phyloP scores from a whole-genome alignment of 2,329 filamentous ascomycete species.

The Cytospora piceae region DNA sequence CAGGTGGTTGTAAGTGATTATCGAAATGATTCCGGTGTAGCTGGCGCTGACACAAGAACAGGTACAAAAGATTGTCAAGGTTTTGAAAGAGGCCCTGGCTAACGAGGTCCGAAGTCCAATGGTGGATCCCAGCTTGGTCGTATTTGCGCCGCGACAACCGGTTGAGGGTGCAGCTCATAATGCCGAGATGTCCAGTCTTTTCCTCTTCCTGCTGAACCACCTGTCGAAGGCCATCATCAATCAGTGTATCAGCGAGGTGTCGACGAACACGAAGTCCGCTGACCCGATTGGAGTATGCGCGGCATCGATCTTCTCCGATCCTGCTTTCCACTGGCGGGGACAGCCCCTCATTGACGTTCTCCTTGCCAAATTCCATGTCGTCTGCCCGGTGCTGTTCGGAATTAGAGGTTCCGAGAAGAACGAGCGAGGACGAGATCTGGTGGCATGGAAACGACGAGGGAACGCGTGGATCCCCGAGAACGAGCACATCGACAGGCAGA shows the following conservation, averaged over 20 bases:
- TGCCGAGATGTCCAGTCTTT: slow-evolving; percentile 58
- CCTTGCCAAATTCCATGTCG: slow-evolving; percentile 78
- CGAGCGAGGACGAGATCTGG: slow-evolving; percentile 63
- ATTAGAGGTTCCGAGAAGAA: slow-evolving; percentile 77
- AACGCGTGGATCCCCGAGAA: slow-evolving; percentile 68
- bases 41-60: slow-evolving; percentile 33
- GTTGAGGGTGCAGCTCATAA: slow-evolving; percentile 48
- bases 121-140: slow-evolving; percentile 57
- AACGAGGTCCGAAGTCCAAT: slow-evolving; percentile 51
- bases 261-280: slow-evolving; percentile 61
- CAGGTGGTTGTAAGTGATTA: slow-evolving; percentile 46
- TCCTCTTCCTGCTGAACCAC: slow-evolving; percentile 74
- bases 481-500: slow-evolving; percentile 80
- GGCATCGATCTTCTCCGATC: slow-evolving; percentile 69
- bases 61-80: slow-evolving; percentile 52
- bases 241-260: slow-evolving; percentile 67
- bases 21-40: slow-evolving; percentile 21
- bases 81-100: slow-evolving; percentile 56
- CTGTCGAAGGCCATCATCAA: slow-evolving; percentile 70
- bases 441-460: slow-evolving; percentile 73
- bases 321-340: slow-evolving; percentile 66
- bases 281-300: slow-evolving; percentile 74
- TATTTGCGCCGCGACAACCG: slow-evolving; percentile 47
- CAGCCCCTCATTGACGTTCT: slow-evolving; percentile 73
- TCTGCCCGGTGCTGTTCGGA: slow-evolving; percentile 86